Evolutionary conservation across 1,139 yeast species (phyloP).

Genomic region (Blastobotrys serpentis): DNA sequence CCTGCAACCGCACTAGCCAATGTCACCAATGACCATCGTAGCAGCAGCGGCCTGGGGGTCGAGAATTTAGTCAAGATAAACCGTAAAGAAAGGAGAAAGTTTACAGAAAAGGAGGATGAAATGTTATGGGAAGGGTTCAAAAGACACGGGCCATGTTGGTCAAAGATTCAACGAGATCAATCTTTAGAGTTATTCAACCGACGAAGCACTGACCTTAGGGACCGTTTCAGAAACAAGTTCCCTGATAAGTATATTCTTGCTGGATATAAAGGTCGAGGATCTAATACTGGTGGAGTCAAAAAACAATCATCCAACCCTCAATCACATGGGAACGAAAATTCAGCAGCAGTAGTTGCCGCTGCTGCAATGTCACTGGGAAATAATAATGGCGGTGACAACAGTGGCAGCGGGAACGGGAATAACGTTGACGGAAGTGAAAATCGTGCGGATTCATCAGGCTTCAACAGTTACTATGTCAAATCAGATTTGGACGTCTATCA

Average conservation of each 20-base stretch:
- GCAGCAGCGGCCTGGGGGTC: conserved; percentile 1
- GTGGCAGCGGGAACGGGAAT: neutral
- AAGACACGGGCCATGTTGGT: conserved; percentile 84
- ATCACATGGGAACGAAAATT: neutral
- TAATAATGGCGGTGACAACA: too few species aligned
- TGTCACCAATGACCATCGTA: conserved; percentile 5
- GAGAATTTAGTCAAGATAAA: conserved; percentile 39
- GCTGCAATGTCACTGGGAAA: conserved; percentile 3
- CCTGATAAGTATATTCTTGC: conserved; percentile 46
- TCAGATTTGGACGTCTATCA: conserved; percentile 3
- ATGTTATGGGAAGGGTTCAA: conserved; percentile 64
- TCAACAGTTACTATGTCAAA: neutral
- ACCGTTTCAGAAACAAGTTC: conserved; percentile 46
- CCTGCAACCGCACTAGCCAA: conserved; percentile 10
- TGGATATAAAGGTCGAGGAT: conserved; percentile 42
- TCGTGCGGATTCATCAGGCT: too few species aligned
- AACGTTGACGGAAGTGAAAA: neutral
- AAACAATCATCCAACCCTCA: neutral
- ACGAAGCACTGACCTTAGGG: conserved; percentile 46
- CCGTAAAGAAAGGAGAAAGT: conserved; percentile 45
- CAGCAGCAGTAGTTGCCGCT: conserved; percentile 1
- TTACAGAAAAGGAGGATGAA: conserved; percentile 75
- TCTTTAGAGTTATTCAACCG: conserved; percentile 40
- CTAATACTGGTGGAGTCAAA: conserved; percentile 1
- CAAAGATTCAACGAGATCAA: conserved; percentile 58